phyloP scores from a whole-genome alignment of 331 rosid species.

The Saraca asoca region DNA sequence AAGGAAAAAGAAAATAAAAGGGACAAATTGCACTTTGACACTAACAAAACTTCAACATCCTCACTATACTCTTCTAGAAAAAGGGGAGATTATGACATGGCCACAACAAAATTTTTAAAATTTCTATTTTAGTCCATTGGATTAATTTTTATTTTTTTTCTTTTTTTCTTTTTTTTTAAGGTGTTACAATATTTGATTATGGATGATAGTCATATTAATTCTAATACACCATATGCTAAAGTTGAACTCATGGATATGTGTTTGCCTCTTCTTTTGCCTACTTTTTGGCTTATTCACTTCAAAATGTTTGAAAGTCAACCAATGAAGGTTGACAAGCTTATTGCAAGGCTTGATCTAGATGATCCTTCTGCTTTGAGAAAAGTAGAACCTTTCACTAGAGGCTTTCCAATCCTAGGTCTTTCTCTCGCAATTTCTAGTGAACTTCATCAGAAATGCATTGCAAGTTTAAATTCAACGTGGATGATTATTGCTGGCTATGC shows the following conservation, averaged over 20 bases:
- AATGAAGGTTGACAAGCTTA: constrained; percentile 92
- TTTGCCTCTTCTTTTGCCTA: constrained; percentile 99
- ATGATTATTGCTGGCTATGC: constrained; percentile 97
- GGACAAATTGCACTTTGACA: too few species aligned
- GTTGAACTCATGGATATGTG: constrained; percentile 99
- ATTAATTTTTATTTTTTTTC: too few species aligned
- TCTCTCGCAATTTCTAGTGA: constrained; percentile 92
- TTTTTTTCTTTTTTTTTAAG: too few species aligned
- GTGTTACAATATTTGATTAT: too few species aligned
- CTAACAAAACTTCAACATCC: too few species aligned
- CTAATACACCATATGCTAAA: constrained; percentile 94
- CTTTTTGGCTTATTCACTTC: constrained; percentile 84
- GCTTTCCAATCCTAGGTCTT: constrained; percentile 82
- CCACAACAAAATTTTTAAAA: too few species aligned
- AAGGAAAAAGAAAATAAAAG: too few species aligned
- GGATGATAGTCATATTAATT: constrained; percentile 85
- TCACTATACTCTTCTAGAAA: too few species aligned
- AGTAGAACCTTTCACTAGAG: constrained; percentile 87
- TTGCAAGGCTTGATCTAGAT: constrained; percentile 92
- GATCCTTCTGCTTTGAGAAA: constrained; percentile 97
- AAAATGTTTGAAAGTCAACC: constrained; percentile 96
- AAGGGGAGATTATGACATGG: too few species aligned
- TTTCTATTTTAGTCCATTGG: too few species aligned
- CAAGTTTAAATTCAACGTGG: constrained; percentile 77
- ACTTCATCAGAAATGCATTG: constrained; percentile 97